Evolutionary conservation across 2,329 filamentous ascomycete genomes (phyloP).

Genomic region (Ambrosiella xylebori): DNA sequence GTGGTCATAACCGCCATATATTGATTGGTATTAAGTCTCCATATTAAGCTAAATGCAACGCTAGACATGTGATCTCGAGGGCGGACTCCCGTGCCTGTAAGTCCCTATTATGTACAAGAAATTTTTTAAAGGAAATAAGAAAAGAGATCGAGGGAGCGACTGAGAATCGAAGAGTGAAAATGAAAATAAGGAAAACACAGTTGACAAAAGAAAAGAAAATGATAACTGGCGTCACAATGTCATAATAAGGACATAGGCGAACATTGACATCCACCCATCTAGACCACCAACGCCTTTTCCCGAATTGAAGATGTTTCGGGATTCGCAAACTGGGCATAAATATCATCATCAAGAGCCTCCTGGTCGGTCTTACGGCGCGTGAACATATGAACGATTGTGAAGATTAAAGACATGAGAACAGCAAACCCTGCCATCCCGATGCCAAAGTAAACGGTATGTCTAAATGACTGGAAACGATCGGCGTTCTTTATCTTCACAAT

Average conservation of each 20-base stretch:
- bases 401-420: constrained; percentile 16
- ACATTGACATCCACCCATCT: background rate
- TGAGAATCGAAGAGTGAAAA: background rate
- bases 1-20: background rate
- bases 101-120: constrained; percentile 8
- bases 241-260: background rate
- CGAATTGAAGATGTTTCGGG: background rate
- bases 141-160: background rate
- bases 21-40: constrained; percentile 2
- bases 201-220: background rate
- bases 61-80: background rate
- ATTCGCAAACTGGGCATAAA: background rate
- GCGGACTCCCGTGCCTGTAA: background rate
- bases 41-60: constrained; percentile 1
- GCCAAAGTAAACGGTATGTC: constrained; percentile 25
- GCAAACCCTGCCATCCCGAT: constrained; percentile 24
- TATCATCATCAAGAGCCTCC: constrained; percentile 2
- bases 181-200: background rate
- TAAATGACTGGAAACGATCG: constrained; percentile 20
- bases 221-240: background rate
- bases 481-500: constrained; percentile 16
- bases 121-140: background rate
- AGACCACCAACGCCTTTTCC: constrained; percentile 8
- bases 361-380: background rate
- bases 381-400: constrained; percentile 4